phyloP scores from a whole-genome alignment of 768 basidiomycete species.

The Trametes villosa region DNA sequence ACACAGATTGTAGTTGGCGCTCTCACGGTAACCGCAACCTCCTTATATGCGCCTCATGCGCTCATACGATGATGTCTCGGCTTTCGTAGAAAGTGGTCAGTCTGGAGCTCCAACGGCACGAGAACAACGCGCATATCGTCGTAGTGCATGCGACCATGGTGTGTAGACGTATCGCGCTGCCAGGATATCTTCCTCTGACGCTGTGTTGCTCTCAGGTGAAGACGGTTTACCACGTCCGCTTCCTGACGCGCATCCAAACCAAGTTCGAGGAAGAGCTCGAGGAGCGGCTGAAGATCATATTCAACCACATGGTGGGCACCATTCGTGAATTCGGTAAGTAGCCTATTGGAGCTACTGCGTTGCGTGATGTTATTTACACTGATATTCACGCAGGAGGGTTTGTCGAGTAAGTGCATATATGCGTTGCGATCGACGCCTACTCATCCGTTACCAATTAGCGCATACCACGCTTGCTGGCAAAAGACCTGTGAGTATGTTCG shows the following conservation, averaged over 20 bases:
- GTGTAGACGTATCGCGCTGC: neutral
- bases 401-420: neutral
- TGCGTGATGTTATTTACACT: neutral
- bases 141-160: constrained; percentile 10
- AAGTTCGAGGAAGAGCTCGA: neutral
- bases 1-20: neutral
- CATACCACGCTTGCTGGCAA: constrained; percentile 10
- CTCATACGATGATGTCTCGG: neutral
- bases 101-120: constrained; percentile 1
- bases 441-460: neutral
- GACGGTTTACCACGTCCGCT: constrained; percentile 7
- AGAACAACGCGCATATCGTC: constrained; percentile 11
- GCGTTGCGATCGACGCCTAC: neutral
- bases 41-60: neutral
- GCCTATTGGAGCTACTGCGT: no score
- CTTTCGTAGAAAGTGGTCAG: neutral
- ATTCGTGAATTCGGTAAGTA: constrained; percentile 5
- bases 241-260: neutral
- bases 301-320: neutral
- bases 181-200: neutral
- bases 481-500: neutral
- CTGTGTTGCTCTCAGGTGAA: neutral
- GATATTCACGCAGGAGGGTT: neutral
- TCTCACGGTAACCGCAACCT: neutral
- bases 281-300: neutral